Evolutionary conservation across 495 filamentous ascomycete species (phyloP).

Genomic region (Trichocladium uniseriatum): DNA sequence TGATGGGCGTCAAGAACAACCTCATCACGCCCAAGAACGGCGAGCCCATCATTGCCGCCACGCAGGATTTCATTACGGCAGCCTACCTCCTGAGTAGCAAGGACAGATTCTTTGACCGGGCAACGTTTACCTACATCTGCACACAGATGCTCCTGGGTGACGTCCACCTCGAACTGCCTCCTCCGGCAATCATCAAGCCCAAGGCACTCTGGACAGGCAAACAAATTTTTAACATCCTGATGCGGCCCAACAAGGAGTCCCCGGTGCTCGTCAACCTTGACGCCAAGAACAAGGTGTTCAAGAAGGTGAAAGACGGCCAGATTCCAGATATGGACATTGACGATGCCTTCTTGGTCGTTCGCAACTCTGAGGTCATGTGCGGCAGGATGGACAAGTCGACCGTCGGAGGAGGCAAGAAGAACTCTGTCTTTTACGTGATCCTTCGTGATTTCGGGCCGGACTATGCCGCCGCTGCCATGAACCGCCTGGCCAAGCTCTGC

Average conservation of each 20-base stretch:
- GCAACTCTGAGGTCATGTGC: conserved; percentile 97
- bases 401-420: conserved; percentile 92
- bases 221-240: conserved; percentile 90
- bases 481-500: conserved; percentile 80
- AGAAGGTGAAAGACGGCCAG: conserved; percentile 39
- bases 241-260: conserved; percentile 77
- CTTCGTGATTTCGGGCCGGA: conserved; percentile 88
- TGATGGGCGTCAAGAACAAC: conserved; percentile 99
- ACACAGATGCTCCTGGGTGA: conserved; percentile 86
- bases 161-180: conserved; percentile 72
- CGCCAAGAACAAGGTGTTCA: conserved; percentile 78
- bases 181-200: conserved; percentile 76
- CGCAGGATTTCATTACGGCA: conserved; percentile 96
- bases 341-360: conserved; percentile 81
- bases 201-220: conserved; percentile 93
- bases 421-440: conserved; percentile 94
- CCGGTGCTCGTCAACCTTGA: conserved; percentile 85
- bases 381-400: conserved; percentile 96
- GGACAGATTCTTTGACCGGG: conserved; percentile 83
- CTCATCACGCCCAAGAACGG: conserved; percentile 92
- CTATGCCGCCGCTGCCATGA: conserved; percentile 85
- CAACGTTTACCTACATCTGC: conserved; percentile 77
- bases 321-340: conserved; percentile 69
- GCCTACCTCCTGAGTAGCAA: conserved; percentile 88
- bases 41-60: conserved; percentile 95